phyloP scores from a whole-genome alignment of 805 yeast species.

The Candida chauliodis region DNA sequence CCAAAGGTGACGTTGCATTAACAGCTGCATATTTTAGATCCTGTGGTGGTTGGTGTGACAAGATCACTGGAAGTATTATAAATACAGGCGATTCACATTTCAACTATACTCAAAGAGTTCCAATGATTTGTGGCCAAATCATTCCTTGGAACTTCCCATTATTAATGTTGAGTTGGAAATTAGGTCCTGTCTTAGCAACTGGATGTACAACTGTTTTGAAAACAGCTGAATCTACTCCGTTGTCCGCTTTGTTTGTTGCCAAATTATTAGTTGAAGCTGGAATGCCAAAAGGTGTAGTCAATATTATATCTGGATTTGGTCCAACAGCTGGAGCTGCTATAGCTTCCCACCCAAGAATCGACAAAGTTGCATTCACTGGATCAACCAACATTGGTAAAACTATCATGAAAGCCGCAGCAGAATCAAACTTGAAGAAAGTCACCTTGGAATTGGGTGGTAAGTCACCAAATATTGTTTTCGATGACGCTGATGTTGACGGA shows the following conservation, averaged over 20 bases:
- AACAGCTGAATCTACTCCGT: constrained; percentile 90
- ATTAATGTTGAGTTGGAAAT: constrained; percentile 91
- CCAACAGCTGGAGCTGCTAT: constrained; percentile 79
- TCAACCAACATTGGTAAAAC: constrained; percentile 86
- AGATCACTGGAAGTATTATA: constrained; percentile 69
- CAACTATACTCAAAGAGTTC: constrained; percentile 80
- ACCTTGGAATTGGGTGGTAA: constrained; percentile 96
- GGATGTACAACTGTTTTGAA: constrained; percentile 88
- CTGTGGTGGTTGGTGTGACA: constrained; percentile 91
- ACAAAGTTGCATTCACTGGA: constrained; percentile 93
- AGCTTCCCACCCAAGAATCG: constrained; percentile 72
- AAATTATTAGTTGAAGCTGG: constrained; percentile 75
- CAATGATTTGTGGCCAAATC: constrained; percentile 71
- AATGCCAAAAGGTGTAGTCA: constrained; percentile 87
- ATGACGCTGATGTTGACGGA: constrained; percentile 75
- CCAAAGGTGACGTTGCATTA: constrained; percentile 73
- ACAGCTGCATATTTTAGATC: constrained; percentile 71
- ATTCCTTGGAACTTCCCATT: constrained; percentile 98
- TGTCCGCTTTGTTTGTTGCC: constrained; percentile 77
- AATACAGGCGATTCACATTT: constrained; percentile 75
- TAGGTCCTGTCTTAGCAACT: constrained; percentile 88
- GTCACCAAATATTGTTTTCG: constrained; percentile 86
- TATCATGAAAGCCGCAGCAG: constrained; percentile 78
- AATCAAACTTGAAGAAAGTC: constrained; percentile 78
- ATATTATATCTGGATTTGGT: constrained; percentile 85